These are phyloP conservation scores for Wickerhamiella galacta DNA, from an alignment of 805 yeast genomes.

Conservation along the genomic window DNA sequence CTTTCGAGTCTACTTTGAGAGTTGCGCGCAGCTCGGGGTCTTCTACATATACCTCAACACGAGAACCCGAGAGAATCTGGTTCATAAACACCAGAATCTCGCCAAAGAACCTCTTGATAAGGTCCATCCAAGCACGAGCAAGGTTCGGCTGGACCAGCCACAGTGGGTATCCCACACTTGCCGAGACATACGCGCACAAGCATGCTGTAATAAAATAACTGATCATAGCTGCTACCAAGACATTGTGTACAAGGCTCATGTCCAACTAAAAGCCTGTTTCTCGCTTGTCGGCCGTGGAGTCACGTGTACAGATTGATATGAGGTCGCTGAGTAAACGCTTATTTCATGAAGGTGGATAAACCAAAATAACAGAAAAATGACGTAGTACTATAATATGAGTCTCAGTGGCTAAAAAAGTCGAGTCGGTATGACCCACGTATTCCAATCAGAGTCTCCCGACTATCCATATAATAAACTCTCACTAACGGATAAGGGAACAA, in stretches of 20 bases:
- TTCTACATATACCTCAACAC: constrained; percentile 7
- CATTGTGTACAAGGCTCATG: neutral
- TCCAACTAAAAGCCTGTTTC: too few relatives aligned
- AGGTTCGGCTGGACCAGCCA: constrained; percentile 4
- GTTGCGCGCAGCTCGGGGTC: neutral
- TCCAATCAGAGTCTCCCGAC: too few relatives aligned
- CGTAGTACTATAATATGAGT: too few relatives aligned
- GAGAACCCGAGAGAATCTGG: constrained; percentile 8
- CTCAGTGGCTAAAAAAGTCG: too few relatives aligned
- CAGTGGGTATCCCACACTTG: constrained; percentile 11
- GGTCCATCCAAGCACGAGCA: constrained; percentile 12
- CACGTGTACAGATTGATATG: too few relatives aligned
- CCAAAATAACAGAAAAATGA: too few relatives aligned
- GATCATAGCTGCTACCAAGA: constrained; percentile 1
- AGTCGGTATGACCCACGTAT: too few relatives aligned
- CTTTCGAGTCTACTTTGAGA: constrained; percentile 2
- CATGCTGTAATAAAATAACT: constrained; percentile 6
- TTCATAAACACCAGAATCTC: constrained; percentile 5
- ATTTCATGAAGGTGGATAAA: too few relatives aligned
- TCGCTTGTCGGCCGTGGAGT: too few relatives aligned
- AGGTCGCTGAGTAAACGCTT: too few relatives aligned
- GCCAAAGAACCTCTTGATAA: constrained; percentile 11
- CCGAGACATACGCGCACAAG: constrained; percentile 5
- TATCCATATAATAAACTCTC: too few relatives aligned
- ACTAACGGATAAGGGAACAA: too few relatives aligned